Evolutionary conservation across 1,284 basidiomycete species (phyloP).

Genomic region (Heterobasidion parviporum): DNA sequence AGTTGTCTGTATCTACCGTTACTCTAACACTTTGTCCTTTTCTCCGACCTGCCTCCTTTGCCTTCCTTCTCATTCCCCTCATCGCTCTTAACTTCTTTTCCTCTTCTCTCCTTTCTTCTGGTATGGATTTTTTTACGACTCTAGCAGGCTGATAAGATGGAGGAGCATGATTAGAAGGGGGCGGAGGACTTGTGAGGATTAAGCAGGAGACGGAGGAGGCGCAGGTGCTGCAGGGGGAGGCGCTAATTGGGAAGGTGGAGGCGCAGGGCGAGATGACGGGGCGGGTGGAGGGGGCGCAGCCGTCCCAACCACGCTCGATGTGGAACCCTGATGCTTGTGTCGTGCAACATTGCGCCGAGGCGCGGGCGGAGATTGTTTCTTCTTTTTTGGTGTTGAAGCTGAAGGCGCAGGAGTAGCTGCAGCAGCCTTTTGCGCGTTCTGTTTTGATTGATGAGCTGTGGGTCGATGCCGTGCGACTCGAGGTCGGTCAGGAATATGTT

Average conservation of each 20-base stretch:
- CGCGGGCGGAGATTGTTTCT: slow-evolving; percentile 46
- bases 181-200: no score
- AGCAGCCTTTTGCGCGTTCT: slow-evolving; percentile 38
- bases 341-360: slow-evolving; percentile 27
- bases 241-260: slow-evolving; percentile 14
- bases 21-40: no score
- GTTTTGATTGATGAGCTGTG: slow-evolving; percentile 60
- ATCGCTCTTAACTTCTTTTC: no score
- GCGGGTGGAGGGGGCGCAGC: slow-evolving; percentile 12
- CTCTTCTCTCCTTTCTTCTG: no score
- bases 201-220: slow-evolving; percentile 20
- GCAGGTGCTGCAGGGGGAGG: slow-evolving; percentile 22
- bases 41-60: no score
- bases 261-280: slow-evolving; percentile 19
- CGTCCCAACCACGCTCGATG: slow-evolving; percentile 4
- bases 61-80: no score
- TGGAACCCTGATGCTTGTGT: slow-evolving; percentile 23
- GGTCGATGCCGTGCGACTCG: slow-evolving; percentile 61
- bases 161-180: no score
- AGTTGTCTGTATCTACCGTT: no score
- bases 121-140: no score
- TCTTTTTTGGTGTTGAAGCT: slow-evolving; percentile 31
- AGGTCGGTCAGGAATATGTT: slow-evolving; percentile 69
- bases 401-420: slow-evolving; percentile 15
- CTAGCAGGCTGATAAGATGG: no score